Evolutionary conservation across 768 basidiomycete species (phyloP).

Genomic region (Boletus insuetus): DNA sequence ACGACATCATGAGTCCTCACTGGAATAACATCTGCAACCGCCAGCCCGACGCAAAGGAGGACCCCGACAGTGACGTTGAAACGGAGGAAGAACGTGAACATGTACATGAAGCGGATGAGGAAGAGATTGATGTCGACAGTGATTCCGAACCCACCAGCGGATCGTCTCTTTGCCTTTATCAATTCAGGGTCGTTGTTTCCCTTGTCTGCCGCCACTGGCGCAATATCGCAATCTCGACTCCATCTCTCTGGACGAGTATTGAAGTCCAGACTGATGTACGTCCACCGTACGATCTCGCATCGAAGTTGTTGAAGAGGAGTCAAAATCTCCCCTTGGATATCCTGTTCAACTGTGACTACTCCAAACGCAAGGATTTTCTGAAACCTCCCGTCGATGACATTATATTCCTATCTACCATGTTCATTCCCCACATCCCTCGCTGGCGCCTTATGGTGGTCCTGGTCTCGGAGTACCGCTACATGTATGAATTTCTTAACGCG

Average conservation of each 20-base stretch:
- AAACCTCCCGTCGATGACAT: conserved; percentile 25
- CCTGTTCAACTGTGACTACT: conserved; percentile 41
- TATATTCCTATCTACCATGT: conserved; percentile 28
- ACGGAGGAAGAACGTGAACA: no score
- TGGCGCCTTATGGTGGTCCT: conserved; percentile 52
- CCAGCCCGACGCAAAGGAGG: not conserved
- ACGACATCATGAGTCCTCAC: conserved; percentile 32
- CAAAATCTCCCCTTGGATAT: conserved; percentile 54
- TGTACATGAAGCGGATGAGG: no score
- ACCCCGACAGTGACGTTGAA: no score
- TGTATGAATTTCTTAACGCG: conserved; percentile 41
- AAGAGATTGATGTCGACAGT: no score
- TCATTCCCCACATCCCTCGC: conserved; percentile 51
- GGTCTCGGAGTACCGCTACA: conserved; percentile 46
- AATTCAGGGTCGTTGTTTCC: conserved; percentile 12
- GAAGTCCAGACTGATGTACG: conserved; percentile 21
- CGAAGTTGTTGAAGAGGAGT: conserved; percentile 50
- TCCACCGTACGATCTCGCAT: conserved; percentile 43
- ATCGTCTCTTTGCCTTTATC: no score
- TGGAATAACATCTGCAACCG: conserved; percentile 44
- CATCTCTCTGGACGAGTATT: conserved; percentile 55
- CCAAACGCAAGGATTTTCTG: conserved; percentile 11
- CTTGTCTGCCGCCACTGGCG: conserved; percentile 54
- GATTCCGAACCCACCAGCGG: no score
- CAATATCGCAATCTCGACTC: conserved; percentile 48